A percentile compares a stretch with the other conserved stretches of the same genome.
Evolutionary conservation across 2,329 filamentous ascomycete species (phyloP).

Genomic region (Alternaria infectoria): DNA sequence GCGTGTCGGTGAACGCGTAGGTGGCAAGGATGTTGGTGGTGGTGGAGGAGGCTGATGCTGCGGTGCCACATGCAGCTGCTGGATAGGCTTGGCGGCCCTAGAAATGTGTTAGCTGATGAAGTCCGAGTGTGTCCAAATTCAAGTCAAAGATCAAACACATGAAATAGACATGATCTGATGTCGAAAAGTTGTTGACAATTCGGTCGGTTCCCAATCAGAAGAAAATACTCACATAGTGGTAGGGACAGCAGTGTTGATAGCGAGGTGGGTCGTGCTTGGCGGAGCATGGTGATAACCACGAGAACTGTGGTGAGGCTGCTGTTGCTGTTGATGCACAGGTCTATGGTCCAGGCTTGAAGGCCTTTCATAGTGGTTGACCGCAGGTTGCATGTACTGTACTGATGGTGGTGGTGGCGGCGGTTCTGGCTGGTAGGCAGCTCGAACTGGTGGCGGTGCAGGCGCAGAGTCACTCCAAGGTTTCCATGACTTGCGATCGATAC

Average conservation of each 20-base stretch:
- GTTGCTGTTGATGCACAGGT: conserved; percentile 19
- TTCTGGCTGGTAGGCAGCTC: conserved; percentile 32
- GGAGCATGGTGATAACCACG: conserved; percentile 41
- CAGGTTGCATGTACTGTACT: conserved; percentile 31
- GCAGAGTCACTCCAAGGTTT: conserved; percentile 27
- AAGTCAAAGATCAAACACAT: background rate
- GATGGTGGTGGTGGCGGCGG: conserved; percentile 10
- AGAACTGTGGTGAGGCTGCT: conserved; percentile 38
- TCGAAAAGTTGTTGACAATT: background rate
- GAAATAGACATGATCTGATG: background rate
- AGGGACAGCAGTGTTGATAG: conserved; percentile 23
- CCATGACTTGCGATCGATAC: conserved; percentile 38
- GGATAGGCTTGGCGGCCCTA: conserved; percentile 48
- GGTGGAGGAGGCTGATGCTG: conserved; percentile 29
- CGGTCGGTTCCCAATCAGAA: background rate
- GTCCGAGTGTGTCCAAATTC: background rate
- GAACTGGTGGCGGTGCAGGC: conserved; percentile 24
- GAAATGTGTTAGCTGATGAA: background rate
- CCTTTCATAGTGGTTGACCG: conserved; percentile 23
- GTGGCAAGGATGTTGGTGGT: conserved; percentile 23
- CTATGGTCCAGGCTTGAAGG: conserved; percentile 35
- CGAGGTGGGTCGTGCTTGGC: conserved; percentile 37
- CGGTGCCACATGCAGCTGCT: conserved; percentile 35
- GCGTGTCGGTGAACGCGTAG: conserved; percentile 31
- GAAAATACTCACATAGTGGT: conserved; percentile 12